Evolutionary conservation across 2,329 filamentous ascomycete species (phyloP).

Genomic region (Fusarium domesticum): DNA sequence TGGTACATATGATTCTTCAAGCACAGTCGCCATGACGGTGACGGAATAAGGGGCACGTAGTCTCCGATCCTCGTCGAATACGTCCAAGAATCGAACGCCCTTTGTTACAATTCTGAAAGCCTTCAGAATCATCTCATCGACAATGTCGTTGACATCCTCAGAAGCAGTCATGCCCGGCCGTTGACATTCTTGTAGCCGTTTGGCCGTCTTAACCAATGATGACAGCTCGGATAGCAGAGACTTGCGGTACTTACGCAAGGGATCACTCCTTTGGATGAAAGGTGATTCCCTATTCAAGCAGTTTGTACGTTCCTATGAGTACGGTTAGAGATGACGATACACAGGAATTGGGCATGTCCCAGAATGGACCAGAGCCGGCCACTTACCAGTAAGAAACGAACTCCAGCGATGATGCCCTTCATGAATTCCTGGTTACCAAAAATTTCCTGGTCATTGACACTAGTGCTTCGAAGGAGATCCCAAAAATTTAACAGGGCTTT

Average conservation of each 20-base stretch:
- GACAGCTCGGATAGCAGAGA: constrained; percentile 86
- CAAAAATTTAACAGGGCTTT: constrained; percentile 88
- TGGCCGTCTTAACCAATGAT: constrained; percentile 82
- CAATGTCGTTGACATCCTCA: constrained; percentile 67
- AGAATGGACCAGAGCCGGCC: neutral
- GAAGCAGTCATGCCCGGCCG: constrained; percentile 44
- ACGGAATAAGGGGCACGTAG: constrained; percentile 51
- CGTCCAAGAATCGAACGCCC: constrained; percentile 83
- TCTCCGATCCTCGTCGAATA: constrained; percentile 66
- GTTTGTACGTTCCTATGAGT: constrained; percentile 72
- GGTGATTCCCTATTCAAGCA: constrained; percentile 81
- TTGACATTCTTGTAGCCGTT: constrained; percentile 75
- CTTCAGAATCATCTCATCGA: constrained; percentile 91
- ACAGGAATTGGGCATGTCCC: neutral
- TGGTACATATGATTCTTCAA: constrained; percentile 57
- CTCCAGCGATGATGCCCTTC: constrained; percentile 88
- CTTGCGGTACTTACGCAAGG: constrained; percentile 77
- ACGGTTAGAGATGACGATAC: neutral
- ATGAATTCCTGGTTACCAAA: constrained; percentile 93
- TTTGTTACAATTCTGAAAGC: constrained; percentile 93
- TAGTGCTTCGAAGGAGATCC: constrained; percentile 80
- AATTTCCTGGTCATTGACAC: constrained; percentile 69
- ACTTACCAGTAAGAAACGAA: constrained; percentile 82
- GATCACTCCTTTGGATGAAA: constrained; percentile 71
- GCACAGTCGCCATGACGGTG: constrained; percentile 58